A percentile compares a stretch with the other conserved stretches of the same genome.
These are phyloP conservation scores for Carallia brachiata DNA, from an alignment of 345 rosid genomes.

Conservation along the genomic window DNA sequence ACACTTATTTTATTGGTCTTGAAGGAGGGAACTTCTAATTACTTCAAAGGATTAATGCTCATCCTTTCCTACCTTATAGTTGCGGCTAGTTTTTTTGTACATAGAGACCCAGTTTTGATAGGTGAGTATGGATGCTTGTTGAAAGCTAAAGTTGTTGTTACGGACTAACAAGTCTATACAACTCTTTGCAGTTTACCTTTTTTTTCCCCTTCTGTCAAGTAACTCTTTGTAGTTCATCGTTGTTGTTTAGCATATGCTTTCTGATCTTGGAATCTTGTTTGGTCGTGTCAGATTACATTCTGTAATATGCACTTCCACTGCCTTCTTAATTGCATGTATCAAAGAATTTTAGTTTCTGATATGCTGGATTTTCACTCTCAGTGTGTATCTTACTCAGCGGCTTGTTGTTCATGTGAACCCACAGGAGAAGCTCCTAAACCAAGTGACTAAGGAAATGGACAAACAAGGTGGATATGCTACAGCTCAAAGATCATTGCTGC, in stretches of 20 bases:
- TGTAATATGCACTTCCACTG: no score
- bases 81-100: slow-evolving; percentile 22
- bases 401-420: background rate
- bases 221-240: no score
- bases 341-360: no score
- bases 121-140: background rate
- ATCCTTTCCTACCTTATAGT: slow-evolving; percentile 20
- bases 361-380: no score
- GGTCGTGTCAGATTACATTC: no score
- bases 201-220: no score
- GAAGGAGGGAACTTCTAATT: slow-evolving; percentile 25
- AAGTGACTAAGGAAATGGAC: slow-evolving; percentile 2
- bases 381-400: no score
- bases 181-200: no score
- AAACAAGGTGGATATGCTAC: background rate
- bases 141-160: background rate
- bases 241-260: no score
- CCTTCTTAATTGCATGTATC: no score
- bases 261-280: no score
- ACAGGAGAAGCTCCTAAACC: slow-evolving; percentile 13
- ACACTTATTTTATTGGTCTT: slow-evolving; percentile 7
- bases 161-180: background rate
- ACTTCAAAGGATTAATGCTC: slow-evolving; percentile 25
- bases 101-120: slow-evolving; percentile 1
- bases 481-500: background rate